phyloP scores from a whole-genome alignment of 805 yeast genomes.

The Lipomyces oligophaga region DNA sequence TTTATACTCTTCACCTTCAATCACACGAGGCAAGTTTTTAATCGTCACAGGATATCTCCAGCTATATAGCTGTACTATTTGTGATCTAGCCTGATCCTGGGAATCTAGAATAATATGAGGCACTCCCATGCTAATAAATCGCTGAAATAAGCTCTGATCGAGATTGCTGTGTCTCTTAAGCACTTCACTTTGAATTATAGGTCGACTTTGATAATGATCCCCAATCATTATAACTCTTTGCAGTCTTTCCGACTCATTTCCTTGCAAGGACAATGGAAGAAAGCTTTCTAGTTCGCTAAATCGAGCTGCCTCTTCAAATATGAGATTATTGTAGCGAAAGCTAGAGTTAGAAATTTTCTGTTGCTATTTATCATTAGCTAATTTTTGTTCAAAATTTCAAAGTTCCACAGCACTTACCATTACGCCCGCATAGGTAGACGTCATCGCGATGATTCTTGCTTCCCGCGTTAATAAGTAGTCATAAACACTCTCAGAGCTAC shows the following conservation, averaged over 20 bases:
- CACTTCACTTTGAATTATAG: slow-evolving; percentile 27
- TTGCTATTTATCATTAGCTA: slow-evolving; percentile 5
- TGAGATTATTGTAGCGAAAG: slow-evolving; percentile 35
- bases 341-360: slow-evolving; percentile 23
- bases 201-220: slow-evolving; percentile 34
- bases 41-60: slow-evolving; percentile 27
- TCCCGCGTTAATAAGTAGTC: slow-evolving; percentile 33
- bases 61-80: slow-evolving; percentile 30
- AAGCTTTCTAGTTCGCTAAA: slow-evolving; percentile 38
- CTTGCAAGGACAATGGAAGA: slow-evolving; percentile 32
- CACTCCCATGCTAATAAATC: slow-evolving; percentile 32
- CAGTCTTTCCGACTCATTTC: slow-evolving; percentile 4
- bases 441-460: slow-evolving; percentile 37
- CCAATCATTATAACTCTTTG: slow-evolving; percentile 40
- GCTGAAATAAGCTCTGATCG: slow-evolving; percentile 33
- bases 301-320: slow-evolving; percentile 39
- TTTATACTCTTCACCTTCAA: slow-evolving; percentile 14
- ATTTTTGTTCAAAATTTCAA: not conserved
- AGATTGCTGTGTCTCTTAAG: slow-evolving; percentile 23
- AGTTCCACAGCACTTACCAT: slow-evolving; percentile 7
- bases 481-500: slow-evolving; percentile 22
- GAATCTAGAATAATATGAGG: slow-evolving; percentile 24
- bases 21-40: slow-evolving; percentile 7
- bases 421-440: slow-evolving; percentile 30
- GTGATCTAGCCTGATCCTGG: slow-evolving; percentile 34